Conservation (phyloP, 305 asterid genomes). For the Caryopteris hybrid region DNA sequence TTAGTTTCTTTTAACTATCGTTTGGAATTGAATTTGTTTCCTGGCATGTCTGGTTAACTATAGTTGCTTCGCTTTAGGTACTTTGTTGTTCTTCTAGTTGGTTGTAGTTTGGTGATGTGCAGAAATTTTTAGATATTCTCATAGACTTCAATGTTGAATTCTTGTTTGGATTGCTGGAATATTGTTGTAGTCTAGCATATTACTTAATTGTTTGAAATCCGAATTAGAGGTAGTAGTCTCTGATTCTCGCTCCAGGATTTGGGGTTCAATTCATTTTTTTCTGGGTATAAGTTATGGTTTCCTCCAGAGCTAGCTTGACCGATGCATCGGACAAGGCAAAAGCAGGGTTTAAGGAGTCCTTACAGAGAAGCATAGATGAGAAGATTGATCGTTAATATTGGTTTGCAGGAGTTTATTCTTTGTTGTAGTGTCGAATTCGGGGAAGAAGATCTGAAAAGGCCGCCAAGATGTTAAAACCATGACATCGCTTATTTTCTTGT, state of each 20-base stretch:
- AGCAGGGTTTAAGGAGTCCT: no score
- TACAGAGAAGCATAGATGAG: no score
- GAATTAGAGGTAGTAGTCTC: neutral
- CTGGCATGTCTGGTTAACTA: neutral
- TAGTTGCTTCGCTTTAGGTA: neutral
- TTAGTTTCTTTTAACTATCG: neutral
- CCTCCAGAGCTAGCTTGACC: no score
- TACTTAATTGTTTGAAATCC: no score
- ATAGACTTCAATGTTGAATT: neutral
- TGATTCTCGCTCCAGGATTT: neutral
- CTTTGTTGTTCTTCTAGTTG: neutral
- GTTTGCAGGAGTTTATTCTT: no score
- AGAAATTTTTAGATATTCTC: neutral
- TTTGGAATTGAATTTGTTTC: no score
- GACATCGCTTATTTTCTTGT: no score
- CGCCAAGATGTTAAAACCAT: no score
- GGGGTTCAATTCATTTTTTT: neutral
- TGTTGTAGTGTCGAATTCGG: no score
- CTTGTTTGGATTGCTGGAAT: neutral
- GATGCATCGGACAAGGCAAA: neutral
- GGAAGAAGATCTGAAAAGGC: no score
- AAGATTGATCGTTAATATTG: no score
- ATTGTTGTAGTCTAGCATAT: neutral
- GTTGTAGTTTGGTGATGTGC: neutral
- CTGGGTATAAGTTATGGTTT: neutral